phyloP scores from a whole-genome alignment of 768 basidiomycete species.

The Harrya chromipes region DNA sequence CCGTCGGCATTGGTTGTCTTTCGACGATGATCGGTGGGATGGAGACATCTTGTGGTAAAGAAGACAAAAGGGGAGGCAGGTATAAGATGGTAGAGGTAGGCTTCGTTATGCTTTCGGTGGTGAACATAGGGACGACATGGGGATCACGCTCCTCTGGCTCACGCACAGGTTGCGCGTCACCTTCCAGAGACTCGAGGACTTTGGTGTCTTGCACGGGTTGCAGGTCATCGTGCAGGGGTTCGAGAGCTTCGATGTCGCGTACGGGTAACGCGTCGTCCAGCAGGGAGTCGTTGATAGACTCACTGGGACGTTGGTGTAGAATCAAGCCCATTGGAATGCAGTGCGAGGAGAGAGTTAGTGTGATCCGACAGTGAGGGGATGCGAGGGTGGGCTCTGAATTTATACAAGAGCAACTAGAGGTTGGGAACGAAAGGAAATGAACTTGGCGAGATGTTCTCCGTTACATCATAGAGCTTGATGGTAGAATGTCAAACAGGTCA shows the following conservation, averaged over 20 bases:
- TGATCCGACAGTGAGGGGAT: not conserved
- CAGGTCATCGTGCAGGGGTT: constrained; percentile 38
- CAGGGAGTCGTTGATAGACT: not conserved
- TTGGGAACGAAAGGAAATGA: not conserved
- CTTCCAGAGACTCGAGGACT: no score
- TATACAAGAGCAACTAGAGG: constrained; percentile 11
- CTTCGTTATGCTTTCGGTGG: constrained; percentile 33
- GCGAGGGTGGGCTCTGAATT: not conserved
- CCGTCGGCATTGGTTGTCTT: constrained; percentile 53
- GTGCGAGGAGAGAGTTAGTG: not conserved
- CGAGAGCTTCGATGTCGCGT: constrained; percentile 20
- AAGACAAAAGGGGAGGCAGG: constrained; percentile 81
- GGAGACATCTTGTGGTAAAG: constrained; percentile 50
- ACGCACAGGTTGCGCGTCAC: not conserved
- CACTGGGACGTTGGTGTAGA: constrained; percentile 1
- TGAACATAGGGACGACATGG: constrained; percentile 55
- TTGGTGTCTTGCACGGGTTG: no score
- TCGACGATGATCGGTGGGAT: constrained; percentile 22
- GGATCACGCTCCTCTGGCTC: constrained; percentile 39
- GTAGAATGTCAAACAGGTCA: not conserved
- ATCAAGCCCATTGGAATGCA: constrained; percentile 18
- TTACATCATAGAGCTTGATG: not conserved
- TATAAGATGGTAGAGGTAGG: constrained; percentile 60
- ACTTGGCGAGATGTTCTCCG: no score
- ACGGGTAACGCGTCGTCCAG: not conserved